Evolutionary conservation across 176 grass and related monocot species (phyloP), one percentile per base, ranked within the genome.

Genomic region (Eragrostis curvula): DNA sequence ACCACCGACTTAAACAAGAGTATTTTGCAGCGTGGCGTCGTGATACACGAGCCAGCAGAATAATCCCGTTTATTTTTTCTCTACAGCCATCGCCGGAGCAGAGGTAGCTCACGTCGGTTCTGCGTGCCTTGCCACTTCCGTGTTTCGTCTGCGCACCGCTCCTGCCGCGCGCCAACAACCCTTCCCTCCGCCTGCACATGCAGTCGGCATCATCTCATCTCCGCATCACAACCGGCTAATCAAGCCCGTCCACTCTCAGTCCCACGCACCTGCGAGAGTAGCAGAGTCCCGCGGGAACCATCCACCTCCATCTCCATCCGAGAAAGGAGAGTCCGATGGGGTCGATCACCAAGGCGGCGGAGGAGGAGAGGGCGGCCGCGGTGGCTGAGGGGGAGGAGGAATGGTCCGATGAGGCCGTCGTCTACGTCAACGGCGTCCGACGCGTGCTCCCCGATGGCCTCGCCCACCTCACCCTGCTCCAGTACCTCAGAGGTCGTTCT

Each of bases 381-480:
- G 18, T 1, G 45, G 39, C 6, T 28, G 86, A 43, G 50, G 28
- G 14, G 21, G 77, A 23, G 29, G 85, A 73, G 57, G 89, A 82
- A 49, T 98, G 96, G 96, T 98, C 96, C 11, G 81, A 65, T 16
- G 96, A 91, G 84, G 90, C 92, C 5, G 63, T 98, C 79, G 30
- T 98, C 64, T 98, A 98, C 78, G 82, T 98, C 39, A 98, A 98
- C 85, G 90, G 96, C 82, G 90, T 91, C 81, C 96, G 92, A 30
- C 88, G 90, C 66, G 90, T 91, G 70, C 67, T 98, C 84, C 88
- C 96, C 47, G 87, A 98, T 70, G 96, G 96, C 55, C 77, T 95
- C 66, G 96, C 96, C 30, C 96, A 95, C 57, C 81, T 98, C 86
- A 98, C 96, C 43, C 86, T 98, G 39, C 96, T 98, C 15, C 88